Evolutionary conservation across 2,329 filamentous ascomycete species (phyloP).

Genomic region (Cladosporium sp.): DNA sequence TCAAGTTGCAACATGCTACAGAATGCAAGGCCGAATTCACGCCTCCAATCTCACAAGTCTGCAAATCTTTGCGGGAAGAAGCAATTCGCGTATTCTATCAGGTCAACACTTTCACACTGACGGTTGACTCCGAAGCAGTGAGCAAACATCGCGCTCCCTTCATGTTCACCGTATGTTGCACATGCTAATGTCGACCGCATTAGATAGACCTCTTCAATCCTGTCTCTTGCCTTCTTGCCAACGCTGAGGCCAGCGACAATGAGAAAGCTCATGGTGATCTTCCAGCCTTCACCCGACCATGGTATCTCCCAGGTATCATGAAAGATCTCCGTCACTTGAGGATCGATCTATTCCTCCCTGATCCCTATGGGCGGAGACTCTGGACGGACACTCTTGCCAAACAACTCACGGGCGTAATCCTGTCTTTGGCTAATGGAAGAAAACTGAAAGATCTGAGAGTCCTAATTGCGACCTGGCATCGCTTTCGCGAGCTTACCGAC

Average conservation of each 20-base stretch:
- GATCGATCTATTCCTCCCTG: constrained; percentile 25
- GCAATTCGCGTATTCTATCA: constrained; percentile 26
- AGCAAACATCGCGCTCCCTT: background rate
- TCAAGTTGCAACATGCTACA: constrained; percentile 26
- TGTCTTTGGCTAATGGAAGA: constrained; percentile 20
- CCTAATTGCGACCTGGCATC: constrained; percentile 21
- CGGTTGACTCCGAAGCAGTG: constrained; percentile 22
- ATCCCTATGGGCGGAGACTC: background rate
- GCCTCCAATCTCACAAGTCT: constrained; percentile 25
- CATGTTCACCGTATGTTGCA: background rate
- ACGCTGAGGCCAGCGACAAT: background rate
- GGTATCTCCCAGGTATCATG: constrained; percentile 22
- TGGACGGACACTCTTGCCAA: constrained; percentile 3
- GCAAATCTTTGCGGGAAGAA: constrained; percentile 23
- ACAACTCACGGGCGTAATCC: constrained; percentile 16
- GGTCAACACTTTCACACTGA: constrained; percentile 26
- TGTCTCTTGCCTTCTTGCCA: background rate
- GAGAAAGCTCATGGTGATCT: background rate
- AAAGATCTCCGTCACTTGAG: constrained; percentile 22
- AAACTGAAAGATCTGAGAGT: constrained; percentile 23
- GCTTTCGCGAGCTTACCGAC: constrained; percentile 16
- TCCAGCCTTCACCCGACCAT: constrained; percentile 22
- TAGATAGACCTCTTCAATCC: background rate
- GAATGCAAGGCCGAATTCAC: constrained; percentile 16
- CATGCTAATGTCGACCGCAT: background rate